These are phyloP conservation scores for Lophiostoma macrostomum DNA, from an alignment of 495 filamentous ascomycete genomes.

Conservation along the genomic window DNA sequence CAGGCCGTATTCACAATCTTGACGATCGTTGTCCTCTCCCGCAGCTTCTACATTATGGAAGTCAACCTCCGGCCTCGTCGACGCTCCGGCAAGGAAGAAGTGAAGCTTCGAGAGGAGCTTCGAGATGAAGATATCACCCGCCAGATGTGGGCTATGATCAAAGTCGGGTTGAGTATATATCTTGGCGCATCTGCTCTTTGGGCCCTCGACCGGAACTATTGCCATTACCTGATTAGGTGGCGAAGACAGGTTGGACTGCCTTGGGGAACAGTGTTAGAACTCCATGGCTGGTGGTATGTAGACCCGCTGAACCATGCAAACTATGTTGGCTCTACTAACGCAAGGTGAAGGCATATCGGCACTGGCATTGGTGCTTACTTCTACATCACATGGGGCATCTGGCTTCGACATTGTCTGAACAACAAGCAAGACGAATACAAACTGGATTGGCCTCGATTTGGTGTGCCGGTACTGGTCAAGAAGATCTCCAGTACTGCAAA, in stretches of 20 bases:
- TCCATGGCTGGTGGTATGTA: constrained; percentile 95
- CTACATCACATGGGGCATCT: constrained; percentile 83
- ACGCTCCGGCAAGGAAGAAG: constrained; percentile 26
- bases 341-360: constrained; percentile 57
- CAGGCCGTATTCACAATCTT: constrained; percentile 82
- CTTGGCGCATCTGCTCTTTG: constrained; percentile 82
- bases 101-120: constrained; percentile 46
- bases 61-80: constrained; percentile 59
- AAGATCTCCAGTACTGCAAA: too few relatives aligned
- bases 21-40: constrained; percentile 72
- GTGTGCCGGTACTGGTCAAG: constrained; percentile 63
- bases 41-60: constrained; percentile 92
- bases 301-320: constrained; percentile 17
- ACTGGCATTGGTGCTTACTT: constrained; percentile 71
- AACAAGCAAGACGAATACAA: constrained; percentile 71
- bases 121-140: constrained; percentile 60
- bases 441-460: constrained; percentile 66
- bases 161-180: constrained; percentile 68
- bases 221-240: constrained; percentile 65
- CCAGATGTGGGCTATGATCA: constrained; percentile 75
- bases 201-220: constrained; percentile 82
- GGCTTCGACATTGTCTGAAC: constrained; percentile 78
- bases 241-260: constrained; percentile 74
- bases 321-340: constrained; percentile 3
- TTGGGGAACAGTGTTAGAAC: constrained; percentile 87